Percentiles rank a stretch among this genome's conserved stretches.
These are phyloP conservation scores for Salix viminalis DNA, from an alignment of 345 rosid species.

Conservation along the genomic window DNA sequence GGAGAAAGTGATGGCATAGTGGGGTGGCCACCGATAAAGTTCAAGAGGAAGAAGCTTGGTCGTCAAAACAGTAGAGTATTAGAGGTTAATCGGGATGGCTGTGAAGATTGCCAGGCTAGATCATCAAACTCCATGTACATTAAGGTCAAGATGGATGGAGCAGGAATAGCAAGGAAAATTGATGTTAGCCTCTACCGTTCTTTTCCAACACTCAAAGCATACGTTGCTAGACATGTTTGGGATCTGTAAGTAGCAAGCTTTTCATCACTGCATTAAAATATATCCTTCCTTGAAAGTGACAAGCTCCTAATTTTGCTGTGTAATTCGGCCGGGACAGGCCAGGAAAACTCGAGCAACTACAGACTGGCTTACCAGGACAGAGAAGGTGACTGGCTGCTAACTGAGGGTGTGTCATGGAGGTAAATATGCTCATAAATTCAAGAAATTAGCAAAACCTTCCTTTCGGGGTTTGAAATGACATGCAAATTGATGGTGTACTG, in stretches of 20 bases:
- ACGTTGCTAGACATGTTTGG: constrained; percentile 43
- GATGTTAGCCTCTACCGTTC: constrained; percentile 33
- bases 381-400: constrained; percentile 44
- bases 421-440: constrained; percentile 2
- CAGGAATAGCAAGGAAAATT: constrained; percentile 46
- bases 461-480: neutral
- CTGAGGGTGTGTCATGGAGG: constrained; percentile 41
- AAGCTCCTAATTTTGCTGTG: neutral
- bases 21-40: constrained; percentile 45
- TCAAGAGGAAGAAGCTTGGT: constrained; percentile 12
- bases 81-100: constrained; percentile 9
- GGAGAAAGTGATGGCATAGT: constrained; percentile 19
- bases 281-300: neutral
- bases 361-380: constrained; percentile 33
- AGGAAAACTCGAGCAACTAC: constrained; percentile 26
- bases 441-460: neutral
- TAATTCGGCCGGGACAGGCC: constrained; percentile 14
- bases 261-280: neutral
- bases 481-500: neutral
- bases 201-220: constrained; percentile 24
- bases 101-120: constrained; percentile 4
- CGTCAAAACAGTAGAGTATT: neutral
- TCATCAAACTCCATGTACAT: constrained; percentile 31
- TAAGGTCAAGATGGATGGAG: constrained; percentile 55
- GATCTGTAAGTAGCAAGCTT: constrained; percentile 18